phyloP scores from a whole-genome alignment of 495 filamentous ascomycete species.

The Xylaria acuta region DNA sequence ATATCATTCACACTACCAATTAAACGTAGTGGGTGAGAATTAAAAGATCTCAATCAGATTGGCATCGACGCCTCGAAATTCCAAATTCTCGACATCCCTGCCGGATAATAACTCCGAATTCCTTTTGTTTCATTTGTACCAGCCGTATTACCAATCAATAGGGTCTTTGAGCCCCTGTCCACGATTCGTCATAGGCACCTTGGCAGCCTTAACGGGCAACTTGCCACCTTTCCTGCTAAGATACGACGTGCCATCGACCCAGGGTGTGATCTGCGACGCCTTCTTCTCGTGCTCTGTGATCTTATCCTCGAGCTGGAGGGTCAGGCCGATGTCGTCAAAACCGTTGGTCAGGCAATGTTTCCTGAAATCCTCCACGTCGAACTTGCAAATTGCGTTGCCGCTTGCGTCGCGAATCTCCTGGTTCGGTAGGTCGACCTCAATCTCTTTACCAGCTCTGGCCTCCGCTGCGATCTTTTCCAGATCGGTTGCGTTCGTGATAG shows the following conservation, averaged over 20 bases:
- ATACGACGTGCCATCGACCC: conserved; percentile 90
- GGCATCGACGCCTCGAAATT: neutral
- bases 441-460: conserved; percentile 79
- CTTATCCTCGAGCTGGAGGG: conserved; percentile 88
- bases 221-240: conserved; percentile 73
- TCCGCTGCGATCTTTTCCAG: conserved; percentile 78
- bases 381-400: conserved; percentile 74
- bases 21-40: conserved; percentile 1
- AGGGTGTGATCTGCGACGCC: conserved; percentile 80
- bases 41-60: conserved; percentile 2
- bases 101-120: conserved; percentile 13
- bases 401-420: conserved; percentile 79
- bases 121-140: neutral
- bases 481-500: conserved; percentile 68
- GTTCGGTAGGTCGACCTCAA: conserved; percentile 89
- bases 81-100: neutral
- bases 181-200: conserved; percentile 89
- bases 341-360: conserved; percentile 96
- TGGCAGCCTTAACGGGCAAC: conserved; percentile 79
- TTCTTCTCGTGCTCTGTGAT: conserved; percentile 82
- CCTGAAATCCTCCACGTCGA: conserved; percentile 89
- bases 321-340: conserved; percentile 94
- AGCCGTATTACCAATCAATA: conserved; percentile 76
- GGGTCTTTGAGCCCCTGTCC: conserved; percentile 87
- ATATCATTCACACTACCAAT: conserved; percentile 7